These are phyloP conservation scores for Nakataea oryzae DNA, from an alignment of 2,329 filamentous ascomycete genomes.

Conservation along the genomic window DNA sequence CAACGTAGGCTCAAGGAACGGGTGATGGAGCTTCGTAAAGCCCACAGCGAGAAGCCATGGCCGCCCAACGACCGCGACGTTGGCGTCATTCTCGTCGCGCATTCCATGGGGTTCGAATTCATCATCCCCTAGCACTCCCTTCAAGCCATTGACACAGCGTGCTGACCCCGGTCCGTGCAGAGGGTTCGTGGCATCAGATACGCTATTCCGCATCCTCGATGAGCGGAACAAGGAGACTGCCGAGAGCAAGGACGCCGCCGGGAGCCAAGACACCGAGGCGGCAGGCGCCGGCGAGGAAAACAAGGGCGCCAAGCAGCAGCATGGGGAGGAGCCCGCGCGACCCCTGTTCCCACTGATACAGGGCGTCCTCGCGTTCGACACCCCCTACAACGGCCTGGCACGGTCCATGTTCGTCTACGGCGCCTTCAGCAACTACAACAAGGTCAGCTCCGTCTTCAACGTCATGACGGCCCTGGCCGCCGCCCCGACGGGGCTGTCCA, in stretches of 20 bases:
- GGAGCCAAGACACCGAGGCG: neutral
- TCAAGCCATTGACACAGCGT: neutral
- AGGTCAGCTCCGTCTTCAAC: conserved; percentile 45
- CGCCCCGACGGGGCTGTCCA: conserved; percentile 31
- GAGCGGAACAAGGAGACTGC: conserved; percentile 34
- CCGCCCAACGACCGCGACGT: conserved; percentile 75
- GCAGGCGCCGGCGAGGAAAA: neutral
- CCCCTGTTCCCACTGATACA: conserved; percentile 70
- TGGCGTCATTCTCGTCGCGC: conserved; percentile 68
- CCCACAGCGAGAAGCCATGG: conserved; percentile 58
- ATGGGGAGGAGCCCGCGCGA: no score
- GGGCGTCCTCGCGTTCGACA: conserved; percentile 75
- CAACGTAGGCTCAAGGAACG: conserved; percentile 60
- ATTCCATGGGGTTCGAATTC: conserved; percentile 60
- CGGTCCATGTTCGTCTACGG: conserved; percentile 51
- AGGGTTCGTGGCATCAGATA: conserved; percentile 76
- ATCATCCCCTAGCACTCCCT: neutral
- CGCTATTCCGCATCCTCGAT: conserved; percentile 60
- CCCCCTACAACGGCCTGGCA: conserved; percentile 63
- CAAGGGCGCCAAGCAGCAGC: neutral
- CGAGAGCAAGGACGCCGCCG: neutral
- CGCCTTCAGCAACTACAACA: conserved; percentile 48
- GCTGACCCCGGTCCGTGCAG: conserved; percentile 16
- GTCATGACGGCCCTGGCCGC: conserved; percentile 44
- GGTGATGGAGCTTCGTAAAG: conserved; percentile 68